These are phyloP conservation scores for Elongisporangium anandrum DNA, from an alignment of 352 stramenopile genomes.

Conservation along the genomic window DNA sequence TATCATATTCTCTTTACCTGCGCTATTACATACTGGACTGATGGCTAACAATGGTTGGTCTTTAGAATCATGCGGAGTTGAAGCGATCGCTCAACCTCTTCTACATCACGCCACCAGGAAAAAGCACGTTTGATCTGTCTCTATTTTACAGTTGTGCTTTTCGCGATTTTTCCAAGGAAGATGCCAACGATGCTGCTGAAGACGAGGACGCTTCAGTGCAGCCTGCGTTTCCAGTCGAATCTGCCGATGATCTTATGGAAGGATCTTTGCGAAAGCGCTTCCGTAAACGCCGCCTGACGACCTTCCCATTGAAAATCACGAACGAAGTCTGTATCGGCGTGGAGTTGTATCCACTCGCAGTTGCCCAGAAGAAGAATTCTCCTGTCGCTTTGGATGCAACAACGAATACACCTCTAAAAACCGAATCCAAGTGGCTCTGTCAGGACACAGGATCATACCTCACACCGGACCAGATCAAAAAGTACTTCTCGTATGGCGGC, in stretches of 20 bases:
- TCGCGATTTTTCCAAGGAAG: conserved; percentile 43
- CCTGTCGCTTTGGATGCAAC: conserved; percentile 61
- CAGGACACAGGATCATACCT: conserved; percentile 77
- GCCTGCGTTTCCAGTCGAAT: conserved; percentile 64
- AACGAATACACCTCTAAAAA: conserved; percentile 73
- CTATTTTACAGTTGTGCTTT: conserved; percentile 68
- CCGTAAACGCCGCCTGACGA: conserved; percentile 69
- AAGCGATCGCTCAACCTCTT: conserved; percentile 75
- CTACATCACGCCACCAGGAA: conserved; percentile 59
- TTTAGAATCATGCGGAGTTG: conserved; percentile 74
- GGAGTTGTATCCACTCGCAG: conserved; percentile 60
- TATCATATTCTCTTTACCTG: conserved; percentile 6
- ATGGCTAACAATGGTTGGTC: background rate
- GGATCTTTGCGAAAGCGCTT: conserved; percentile 76
- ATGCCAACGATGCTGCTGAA: conserved; percentile 10
- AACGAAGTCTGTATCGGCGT: conserved; percentile 75
- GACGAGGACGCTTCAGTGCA: conserved; percentile 35
- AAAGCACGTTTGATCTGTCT: conserved; percentile 46
- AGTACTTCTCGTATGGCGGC: conserved; percentile 66
- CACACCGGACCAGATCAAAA: conserved; percentile 68
- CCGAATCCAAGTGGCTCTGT: conserved; percentile 83
- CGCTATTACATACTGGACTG: background rate
- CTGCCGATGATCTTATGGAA: conserved; percentile 76
- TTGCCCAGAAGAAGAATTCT: conserved; percentile 58
- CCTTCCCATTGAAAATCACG: conserved; percentile 59